Evolutionary conservation across 75 land plant genomes (phyloP).

Genomic region (Sequoia sempervirens): DNA sequence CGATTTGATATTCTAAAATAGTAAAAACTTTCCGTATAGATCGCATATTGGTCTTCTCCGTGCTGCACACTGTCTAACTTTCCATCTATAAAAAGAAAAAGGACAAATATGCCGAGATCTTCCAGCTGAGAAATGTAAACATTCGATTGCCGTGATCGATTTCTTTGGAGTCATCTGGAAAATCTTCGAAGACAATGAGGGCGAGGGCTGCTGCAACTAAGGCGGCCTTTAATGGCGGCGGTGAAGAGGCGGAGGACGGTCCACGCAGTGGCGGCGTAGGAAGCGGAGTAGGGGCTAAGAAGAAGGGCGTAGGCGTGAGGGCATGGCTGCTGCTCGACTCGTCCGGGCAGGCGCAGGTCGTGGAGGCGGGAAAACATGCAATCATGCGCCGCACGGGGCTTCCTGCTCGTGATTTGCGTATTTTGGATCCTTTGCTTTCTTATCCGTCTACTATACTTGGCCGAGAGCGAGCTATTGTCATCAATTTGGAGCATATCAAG

Average conservation of each 20-base stretch:
- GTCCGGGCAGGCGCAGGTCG: slow-evolving; percentile 52
- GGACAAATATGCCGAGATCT: too few relatives aligned
- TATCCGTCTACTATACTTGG: too few relatives aligned
- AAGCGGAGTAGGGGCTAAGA: slow-evolving; percentile 16
- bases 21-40: too few relatives aligned
- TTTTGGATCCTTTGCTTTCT: too few relatives aligned
- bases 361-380: slow-evolving; percentile 22
- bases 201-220: neutral
- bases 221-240: slow-evolving; percentile 1
- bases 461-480: slow-evolving; percentile 78
- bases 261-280: slow-evolving; percentile 2
- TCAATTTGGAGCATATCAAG: slow-evolving; percentile 86
- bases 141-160: too few relatives aligned
- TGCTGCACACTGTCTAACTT: too few relatives aligned
- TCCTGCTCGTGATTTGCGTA: too few relatives aligned
- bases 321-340: slow-evolving; percentile 71
- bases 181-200: neutral
- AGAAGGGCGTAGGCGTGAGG: slow-evolving; percentile 72
- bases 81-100: too few relatives aligned
- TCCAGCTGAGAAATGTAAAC: too few relatives aligned
- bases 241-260: neutral
- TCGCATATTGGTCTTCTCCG: too few relatives aligned
- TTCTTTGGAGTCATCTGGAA: neutral
- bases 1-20: too few relatives aligned
- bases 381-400: too few relatives aligned